Conservation (phyloP, 345 rosid genomes). For the Salix arbutifolia region DNA sequence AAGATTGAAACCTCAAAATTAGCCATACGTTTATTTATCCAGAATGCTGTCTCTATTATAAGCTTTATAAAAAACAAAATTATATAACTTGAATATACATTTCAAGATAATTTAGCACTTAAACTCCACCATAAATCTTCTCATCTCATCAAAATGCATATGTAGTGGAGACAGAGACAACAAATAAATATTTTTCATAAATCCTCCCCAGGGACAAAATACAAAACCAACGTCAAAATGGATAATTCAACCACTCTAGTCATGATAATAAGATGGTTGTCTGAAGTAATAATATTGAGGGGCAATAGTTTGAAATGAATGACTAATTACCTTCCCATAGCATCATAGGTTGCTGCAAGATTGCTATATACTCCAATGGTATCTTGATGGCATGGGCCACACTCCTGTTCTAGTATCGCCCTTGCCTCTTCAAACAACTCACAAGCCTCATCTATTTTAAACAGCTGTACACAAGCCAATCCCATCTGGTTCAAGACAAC, state of each 20-base stretch:
- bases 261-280: background rate
- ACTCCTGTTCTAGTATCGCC: constrained; percentile 77
- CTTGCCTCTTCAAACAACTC: constrained; percentile 95
- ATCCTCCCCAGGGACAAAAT: background rate
- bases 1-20: background rate
- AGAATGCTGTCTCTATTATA: background rate
- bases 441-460: constrained; percentile 94
- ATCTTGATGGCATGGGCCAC: constrained; percentile 95
- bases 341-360: constrained; percentile 98
- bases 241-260: background rate
- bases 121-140: background rate
- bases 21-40: background rate
- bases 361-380: constrained; percentile 96
- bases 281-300: background rate
- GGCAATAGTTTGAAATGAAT: background rate
- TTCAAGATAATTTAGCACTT: background rate
- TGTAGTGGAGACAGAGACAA: background rate
- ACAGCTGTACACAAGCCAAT: constrained; percentile 91
- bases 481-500: constrained; percentile 99
- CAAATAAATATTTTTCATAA: background rate
- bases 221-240: background rate
- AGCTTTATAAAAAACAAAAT: background rate
- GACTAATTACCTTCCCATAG: constrained; percentile 87
- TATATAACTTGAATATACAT: background rate
- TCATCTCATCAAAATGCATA: background rate